These are phyloP conservation scores for Neurospora cerealis DNA, from an alignment of 495 filamentous ascomycete species.

Conservation along the genomic window DNA sequence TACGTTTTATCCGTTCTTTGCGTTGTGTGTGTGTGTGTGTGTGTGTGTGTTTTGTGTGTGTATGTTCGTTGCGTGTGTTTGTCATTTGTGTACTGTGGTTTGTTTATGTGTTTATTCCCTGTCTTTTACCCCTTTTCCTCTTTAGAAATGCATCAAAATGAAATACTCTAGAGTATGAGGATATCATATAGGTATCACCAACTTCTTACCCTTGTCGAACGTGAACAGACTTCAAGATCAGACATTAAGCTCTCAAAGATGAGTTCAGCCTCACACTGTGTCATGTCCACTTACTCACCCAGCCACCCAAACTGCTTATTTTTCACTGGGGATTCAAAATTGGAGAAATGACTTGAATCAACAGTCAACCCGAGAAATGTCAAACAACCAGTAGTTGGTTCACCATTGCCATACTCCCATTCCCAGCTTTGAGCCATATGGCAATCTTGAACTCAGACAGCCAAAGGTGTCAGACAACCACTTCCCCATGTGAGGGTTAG, in stretches of 20 bases:
- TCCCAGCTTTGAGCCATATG: not conserved
- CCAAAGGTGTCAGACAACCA: not conserved
- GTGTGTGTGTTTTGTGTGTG: not conserved
- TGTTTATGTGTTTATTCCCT: not conserved
- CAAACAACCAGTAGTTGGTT: not conserved
- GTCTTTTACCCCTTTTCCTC: not conserved
- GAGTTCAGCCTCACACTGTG: not conserved
- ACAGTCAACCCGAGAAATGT: not conserved
- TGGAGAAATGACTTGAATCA: not conserved
- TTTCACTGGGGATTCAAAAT: not conserved
- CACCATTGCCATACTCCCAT: not conserved
- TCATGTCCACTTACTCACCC: not conserved
- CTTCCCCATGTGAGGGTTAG: not conserved
- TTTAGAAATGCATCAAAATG: not conserved
- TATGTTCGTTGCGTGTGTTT: not conserved
- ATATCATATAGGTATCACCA: not conserved
- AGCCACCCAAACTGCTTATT: not conserved
- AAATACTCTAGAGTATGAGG: not conserved
- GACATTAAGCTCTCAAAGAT: not conserved
- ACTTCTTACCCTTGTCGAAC: not conserved
- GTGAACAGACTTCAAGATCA: not conserved
- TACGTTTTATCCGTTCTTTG: not conserved
- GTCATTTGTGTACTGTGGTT: not conserved
- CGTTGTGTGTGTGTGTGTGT: not conserved
- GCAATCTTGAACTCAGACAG: not conserved